phyloP scores from a whole-genome alignment of 139 green algal species.

The Tetradesmus lagerheimii region DNA sequence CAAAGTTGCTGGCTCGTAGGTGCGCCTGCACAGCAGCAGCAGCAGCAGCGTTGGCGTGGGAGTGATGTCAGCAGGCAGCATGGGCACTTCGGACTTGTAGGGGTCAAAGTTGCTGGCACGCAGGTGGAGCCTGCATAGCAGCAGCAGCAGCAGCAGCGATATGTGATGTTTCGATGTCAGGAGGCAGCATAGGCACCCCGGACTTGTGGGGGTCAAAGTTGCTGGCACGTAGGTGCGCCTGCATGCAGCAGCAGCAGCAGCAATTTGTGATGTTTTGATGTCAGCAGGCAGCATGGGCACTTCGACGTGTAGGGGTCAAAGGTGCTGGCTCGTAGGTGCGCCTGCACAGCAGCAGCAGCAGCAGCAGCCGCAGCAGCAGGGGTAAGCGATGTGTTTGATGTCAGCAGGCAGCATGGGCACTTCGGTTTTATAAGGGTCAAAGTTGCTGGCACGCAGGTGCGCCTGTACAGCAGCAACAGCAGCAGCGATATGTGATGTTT shows the following conservation, averaged over 20 bases:
- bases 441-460: slow-evolving; percentile 33
- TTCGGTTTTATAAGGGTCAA: slow-evolving; percentile 44
- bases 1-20: too few species aligned
- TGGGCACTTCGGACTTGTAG: not conserved
- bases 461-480: slow-evolving; percentile 17
- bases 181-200: too few species aligned
- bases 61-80: slow-evolving; percentile 43
- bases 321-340: not conserved
- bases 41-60: slow-evolving; percentile 51
- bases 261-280: slow-evolving; percentile 29
- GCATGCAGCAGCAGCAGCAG: slow-evolving; percentile 5
- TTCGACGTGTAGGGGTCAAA: too few species aligned
- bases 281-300: not conserved
- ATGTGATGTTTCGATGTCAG: slow-evolving; percentile 39
- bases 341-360: not conserved
- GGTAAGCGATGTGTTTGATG: too few species aligned
- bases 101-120: slow-evolving; percentile 49
- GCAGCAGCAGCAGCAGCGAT: not conserved
- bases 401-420: slow-evolving; percentile 43
- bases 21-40: not conserved
- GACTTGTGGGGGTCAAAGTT: too few species aligned
- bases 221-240: slow-evolving; percentile 51
- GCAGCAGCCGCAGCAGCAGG: slow-evolving; percentile 10
- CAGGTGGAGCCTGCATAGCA: slow-evolving; percentile 42
- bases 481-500: not conserved